Percentiles rank a stretch among this genome's conserved stretches.
These are phyloP conservation scores for Crepidotus variabilis DNA, from an alignment of 768 basidiomycete species.

Conservation along the genomic window DNA sequence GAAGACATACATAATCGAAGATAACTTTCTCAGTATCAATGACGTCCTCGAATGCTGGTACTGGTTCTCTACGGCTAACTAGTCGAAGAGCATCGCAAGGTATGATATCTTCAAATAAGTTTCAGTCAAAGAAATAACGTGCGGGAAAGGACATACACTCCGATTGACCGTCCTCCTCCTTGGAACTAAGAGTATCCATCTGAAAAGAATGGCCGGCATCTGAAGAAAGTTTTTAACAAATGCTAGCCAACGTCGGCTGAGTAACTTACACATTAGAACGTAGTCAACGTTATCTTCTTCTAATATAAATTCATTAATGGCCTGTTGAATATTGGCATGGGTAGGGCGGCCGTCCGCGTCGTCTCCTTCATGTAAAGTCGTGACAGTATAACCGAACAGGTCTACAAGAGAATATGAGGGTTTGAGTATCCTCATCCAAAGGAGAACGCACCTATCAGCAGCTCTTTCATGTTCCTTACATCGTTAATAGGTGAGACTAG, in stretches of 20 bases:
- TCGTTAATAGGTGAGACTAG: conserved; percentile 5
- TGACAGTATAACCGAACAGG: background rate
- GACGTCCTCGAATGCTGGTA: no score
- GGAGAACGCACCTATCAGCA: conserved; percentile 6
- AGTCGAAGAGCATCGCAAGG: conserved; percentile 8
- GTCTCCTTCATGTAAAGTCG: background rate
- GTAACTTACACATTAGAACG: conserved; percentile 7
- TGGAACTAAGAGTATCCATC: background rate
- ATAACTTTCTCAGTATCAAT: no score
- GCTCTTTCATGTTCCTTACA: background rate
- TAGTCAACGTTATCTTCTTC: conserved; percentile 3
- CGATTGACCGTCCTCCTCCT: conserved; percentile 11
- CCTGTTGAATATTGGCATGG: background rate
- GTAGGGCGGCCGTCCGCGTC: background rate
- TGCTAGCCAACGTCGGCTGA: background rate
- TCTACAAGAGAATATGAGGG: background rate
- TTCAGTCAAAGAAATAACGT: background rate
- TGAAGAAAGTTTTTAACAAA: background rate
- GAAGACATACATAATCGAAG: background rate
- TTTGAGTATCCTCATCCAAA: background rate
- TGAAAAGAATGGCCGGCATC: conserved; percentile 14
- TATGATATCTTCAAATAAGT: conserved; percentile 5
- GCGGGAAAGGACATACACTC: conserved; percentile 7
- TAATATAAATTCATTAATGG: background rate
- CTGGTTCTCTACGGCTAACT: background rate